Conservation (phyloP, 208 protist genomes). For the Trypanosoma caninum region DNA sequence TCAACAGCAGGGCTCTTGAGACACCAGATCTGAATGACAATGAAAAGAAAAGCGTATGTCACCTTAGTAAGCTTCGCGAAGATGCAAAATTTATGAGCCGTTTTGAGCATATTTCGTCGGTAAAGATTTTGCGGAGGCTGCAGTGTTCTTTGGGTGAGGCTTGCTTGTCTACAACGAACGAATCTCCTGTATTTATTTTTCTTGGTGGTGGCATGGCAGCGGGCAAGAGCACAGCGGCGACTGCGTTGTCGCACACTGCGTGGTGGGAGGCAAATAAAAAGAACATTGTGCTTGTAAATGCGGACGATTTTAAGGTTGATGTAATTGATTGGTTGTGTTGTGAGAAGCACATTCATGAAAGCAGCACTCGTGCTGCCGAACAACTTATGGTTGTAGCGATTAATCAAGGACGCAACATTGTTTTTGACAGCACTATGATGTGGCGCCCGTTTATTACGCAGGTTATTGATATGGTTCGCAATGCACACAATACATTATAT, state of each 20-base stretch:
- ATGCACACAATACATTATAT: slow-evolving; percentile 62
- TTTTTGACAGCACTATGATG: slow-evolving; percentile 91
- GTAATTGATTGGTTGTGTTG: slow-evolving; percentile 7
- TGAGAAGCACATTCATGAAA: slow-evolving; percentile 34
- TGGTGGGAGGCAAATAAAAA: slow-evolving; percentile 80
- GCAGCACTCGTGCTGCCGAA: slow-evolving; percentile 72
- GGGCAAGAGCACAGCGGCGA: slow-evolving; percentile 80
- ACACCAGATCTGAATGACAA: slow-evolving; percentile 29
- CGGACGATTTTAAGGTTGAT: slow-evolving; percentile 80
- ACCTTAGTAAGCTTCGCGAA: slow-evolving; percentile 40
- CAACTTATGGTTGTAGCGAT: slow-evolving; percentile 74
- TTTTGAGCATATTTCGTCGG: slow-evolving; percentile 48
- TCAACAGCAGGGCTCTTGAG: slow-evolving; percentile 38
- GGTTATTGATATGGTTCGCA: slow-evolving; percentile 76
- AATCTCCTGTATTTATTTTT: slow-evolving; percentile 80
- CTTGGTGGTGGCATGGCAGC: slow-evolving; percentile 88
- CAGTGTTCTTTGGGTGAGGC: slow-evolving; percentile 25
- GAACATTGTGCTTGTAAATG: slow-evolving; percentile 74
- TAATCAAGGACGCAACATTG: slow-evolving; percentile 78
- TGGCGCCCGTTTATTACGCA: slow-evolving; percentile 84
- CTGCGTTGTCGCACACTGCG: slow-evolving; percentile 56
- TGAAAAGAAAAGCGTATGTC: slow-evolving; percentile 43
- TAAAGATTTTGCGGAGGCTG: slow-evolving; percentile 59
- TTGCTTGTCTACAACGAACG: neutral
- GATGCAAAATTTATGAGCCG: slow-evolving; percentile 56